Conservation (phyloP, 225 moss, liverwort and hornwort species). For the Antitrichia curtipendula region DNA sequence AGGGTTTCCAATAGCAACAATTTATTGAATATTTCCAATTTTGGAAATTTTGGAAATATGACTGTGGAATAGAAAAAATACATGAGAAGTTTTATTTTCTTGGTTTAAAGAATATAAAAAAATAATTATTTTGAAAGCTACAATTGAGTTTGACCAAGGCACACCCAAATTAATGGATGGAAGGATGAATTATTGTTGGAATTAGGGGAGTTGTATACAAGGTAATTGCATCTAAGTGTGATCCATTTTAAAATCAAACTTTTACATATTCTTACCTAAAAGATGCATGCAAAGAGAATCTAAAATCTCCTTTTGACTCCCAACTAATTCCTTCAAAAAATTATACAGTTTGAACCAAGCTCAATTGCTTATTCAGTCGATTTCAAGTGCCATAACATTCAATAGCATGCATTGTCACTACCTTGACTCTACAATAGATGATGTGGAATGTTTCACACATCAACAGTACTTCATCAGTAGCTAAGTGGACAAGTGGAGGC, state of each 20-base stretch:
- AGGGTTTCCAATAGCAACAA: neutral
- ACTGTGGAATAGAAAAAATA: neutral
- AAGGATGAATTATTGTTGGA: neutral
- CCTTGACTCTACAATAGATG: too few species aligned
- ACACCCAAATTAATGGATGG: fast-evolving
- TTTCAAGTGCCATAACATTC: too few species aligned
- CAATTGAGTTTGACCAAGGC: neutral
- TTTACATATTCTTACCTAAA: too few species aligned
- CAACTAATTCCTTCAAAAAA: neutral
- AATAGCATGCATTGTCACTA: too few species aligned
- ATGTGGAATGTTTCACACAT: too few species aligned
- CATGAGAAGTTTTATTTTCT: neutral
- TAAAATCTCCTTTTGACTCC: neutral
- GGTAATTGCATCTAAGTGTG: neutral
- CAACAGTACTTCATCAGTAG: too few species aligned
- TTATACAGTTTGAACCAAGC: neutral
- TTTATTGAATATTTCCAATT: neutral
- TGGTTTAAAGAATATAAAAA: neutral
- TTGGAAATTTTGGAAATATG: neutral
- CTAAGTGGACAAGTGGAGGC: too few species aligned
- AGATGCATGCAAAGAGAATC: neutral
- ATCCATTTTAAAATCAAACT: neutral
- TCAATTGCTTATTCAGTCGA: neutral
- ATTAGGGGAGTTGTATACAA: neutral
- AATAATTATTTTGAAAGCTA: neutral